Percentiles rank a stretch among this genome's conserved stretches.
Evolutionary conservation across 257 asterid species (phyloP).

Genomic region (Solanum piurae): DNA sequence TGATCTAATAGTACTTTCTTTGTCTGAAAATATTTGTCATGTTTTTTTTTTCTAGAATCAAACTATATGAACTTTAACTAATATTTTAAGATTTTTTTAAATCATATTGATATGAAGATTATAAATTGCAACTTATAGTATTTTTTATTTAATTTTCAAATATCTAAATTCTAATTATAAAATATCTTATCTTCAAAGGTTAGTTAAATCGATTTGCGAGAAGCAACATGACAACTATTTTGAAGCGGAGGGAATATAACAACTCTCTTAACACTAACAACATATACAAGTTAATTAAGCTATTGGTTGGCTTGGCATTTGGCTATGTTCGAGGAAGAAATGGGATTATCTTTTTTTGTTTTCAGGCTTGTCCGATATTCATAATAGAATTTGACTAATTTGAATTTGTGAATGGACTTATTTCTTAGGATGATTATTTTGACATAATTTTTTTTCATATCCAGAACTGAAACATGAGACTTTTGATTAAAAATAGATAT

Average conservation of each 20-base stretch:
- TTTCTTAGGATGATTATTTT: too few relatives aligned
- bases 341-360: conserved; percentile 10
- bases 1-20: not conserved
- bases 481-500: too few relatives aligned
- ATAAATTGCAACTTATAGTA: not conserved
- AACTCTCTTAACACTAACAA: not conserved
- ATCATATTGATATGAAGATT: not conserved
- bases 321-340: not conserved
- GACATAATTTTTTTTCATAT: too few relatives aligned
- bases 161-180: not conserved
- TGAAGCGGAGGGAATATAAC: not conserved
- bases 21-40: not conserved
- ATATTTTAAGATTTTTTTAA: not conserved
- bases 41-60: not conserved
- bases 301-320: not conserved
- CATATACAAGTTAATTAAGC: not conserved
- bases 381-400: too few relatives aligned
- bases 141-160: not conserved
- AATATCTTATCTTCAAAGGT: not conserved
- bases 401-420: too few relatives aligned
- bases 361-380: too few relatives aligned
- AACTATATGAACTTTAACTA: not conserved
- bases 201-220: not conserved
- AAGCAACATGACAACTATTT: not conserved
- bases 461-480: too few relatives aligned